These are phyloP conservation scores for Phialophora tarda DNA, from an alignment of 2,329 filamentous ascomycete genomes.

Conservation along the genomic window DNA sequence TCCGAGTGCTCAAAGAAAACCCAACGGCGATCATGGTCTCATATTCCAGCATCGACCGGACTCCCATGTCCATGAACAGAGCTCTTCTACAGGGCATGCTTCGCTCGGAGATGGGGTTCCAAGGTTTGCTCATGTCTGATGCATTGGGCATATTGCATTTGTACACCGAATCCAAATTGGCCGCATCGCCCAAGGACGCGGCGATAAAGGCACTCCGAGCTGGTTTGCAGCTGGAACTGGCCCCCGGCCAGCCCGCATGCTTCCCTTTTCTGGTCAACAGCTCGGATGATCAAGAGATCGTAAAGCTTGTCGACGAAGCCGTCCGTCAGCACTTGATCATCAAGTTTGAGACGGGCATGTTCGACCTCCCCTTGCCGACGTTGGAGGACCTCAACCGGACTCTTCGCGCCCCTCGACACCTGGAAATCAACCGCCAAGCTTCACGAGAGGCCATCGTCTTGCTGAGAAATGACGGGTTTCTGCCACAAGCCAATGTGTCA, in stretches of 20 bases:
- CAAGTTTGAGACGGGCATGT: conserved; percentile 16
- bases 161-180: conserved; percentile 12
- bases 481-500: conserved; percentile 1
- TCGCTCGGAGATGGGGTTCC: conserved; percentile 15
- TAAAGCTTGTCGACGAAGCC: conserved; percentile 4
- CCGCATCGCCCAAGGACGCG: conserved; percentile 11
- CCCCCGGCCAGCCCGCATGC: conserved; percentile 7
- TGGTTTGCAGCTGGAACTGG: conserved; percentile 11
- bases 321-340: conserved; percentile 15
- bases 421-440: conserved; percentile 11
- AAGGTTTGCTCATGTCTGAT: conserved; percentile 13
- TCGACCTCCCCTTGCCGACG: conserved; percentile 12
- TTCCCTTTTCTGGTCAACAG: conserved; percentile 15
- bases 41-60: not conserved
- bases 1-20: conserved; percentile 14
- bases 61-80: not conserved
- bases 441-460: conserved; percentile 15
- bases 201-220: conserved; percentile 11
- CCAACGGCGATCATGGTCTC: conserved; percentile 8
- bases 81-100: conserved; percentile 8
- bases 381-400: not conserved
- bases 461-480: conserved; percentile 10
- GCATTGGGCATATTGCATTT: conserved; percentile 5
- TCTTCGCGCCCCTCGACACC: not conserved
- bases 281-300: conserved; percentile 11